Percentiles rank a stretch among this genome's conserved stretches.
Conservation (phyloP, 148 eudicot species). For the Silene conica region DNA sequence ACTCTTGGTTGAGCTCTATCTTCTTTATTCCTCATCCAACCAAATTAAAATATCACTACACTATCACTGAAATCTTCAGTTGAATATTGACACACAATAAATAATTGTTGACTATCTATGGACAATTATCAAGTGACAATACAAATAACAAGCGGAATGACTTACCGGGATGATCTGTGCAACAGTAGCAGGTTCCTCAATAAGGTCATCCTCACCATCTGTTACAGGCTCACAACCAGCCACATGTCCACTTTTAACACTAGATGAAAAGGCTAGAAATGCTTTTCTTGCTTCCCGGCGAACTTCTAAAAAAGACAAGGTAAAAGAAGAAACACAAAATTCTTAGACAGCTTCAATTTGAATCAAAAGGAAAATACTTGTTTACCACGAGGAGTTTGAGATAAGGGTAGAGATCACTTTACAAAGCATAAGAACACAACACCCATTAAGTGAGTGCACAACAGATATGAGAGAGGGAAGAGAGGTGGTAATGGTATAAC, state of each 20-base stretch:
- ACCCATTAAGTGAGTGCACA: not conserved
- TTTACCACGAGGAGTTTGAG: not conserved
- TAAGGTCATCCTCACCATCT: slow-evolving; percentile 31
- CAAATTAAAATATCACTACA: not conserved
- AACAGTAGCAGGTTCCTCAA: slow-evolving; percentile 35
- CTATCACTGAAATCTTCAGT: not conserved
- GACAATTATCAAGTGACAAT: not conserved
- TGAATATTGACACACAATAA: not conserved
- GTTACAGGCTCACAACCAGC: slow-evolving; percentile 32
- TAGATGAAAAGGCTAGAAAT: slow-evolving; percentile 64
- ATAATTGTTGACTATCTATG: not conserved
- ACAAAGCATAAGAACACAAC: not conserved
- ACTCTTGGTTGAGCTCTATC: not conserved
- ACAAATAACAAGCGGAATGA: not conserved
- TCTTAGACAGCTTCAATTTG: not conserved
- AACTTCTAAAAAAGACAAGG: slow-evolving; percentile 35
- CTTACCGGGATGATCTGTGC: slow-evolving; percentile 56
- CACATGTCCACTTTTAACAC: slow-evolving; percentile 24
- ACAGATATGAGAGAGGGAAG: not conserved
- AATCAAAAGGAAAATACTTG: not conserved
- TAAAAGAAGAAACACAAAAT: not conserved
- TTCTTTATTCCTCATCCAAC: not conserved
- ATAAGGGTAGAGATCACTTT: not conserved
- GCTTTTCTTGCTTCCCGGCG: slow-evolving; percentile 86
- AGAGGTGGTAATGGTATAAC: not conserved